These are phyloP conservation scores for Lachnum nothofagi DNA, from an alignment of 2,329 filamentous ascomycete species.

Conservation along the genomic window DNA sequence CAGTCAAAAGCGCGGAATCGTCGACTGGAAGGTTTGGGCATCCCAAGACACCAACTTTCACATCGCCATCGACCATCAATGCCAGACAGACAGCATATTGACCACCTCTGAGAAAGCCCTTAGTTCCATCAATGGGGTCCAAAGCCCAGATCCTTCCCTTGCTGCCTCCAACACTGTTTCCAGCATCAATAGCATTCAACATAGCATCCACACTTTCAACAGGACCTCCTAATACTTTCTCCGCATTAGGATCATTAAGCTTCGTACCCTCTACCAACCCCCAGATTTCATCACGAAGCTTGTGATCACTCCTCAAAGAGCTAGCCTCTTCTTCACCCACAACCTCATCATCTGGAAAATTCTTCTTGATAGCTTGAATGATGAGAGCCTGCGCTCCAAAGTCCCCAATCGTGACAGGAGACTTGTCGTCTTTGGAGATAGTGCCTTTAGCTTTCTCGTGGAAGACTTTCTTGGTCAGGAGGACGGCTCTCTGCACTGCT, in stretches of 20 bases:
- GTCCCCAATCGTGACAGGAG: conserved; percentile 94
- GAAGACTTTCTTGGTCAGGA: conserved; percentile 73
- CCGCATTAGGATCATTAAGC: conserved; percentile 61
- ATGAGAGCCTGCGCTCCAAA: conserved; percentile 97
- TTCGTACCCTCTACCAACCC: conserved; percentile 68
- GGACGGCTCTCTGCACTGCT: conserved; percentile 76
- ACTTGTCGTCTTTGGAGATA: conserved; percentile 88
- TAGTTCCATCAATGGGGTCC: conserved; percentile 96
- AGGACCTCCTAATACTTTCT: conserved; percentile 64
- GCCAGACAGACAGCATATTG: conserved; percentile 96
- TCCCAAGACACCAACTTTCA: conserved; percentile 89
- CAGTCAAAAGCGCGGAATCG: conserved; percentile 65
- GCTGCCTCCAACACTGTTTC: conserved; percentile 64
- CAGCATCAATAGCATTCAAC: conserved; percentile 62
- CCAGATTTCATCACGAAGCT: conserved; percentile 75
- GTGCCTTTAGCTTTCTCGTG: conserved; percentile 91
- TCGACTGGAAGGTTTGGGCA: conserved; percentile 93
- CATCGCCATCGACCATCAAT: conserved; percentile 85
- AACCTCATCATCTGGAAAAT: conserved; percentile 86
- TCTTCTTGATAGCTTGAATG: conserved; percentile 80
- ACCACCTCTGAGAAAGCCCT: conserved; percentile 90
- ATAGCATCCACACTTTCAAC: conserved; percentile 61
- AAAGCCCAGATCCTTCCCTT: conserved; percentile 88
- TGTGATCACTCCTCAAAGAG: conserved; percentile 65
- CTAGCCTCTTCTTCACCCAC: conserved; percentile 93